Evolutionary conservation across 192 early-diverging fungal species (phyloP), one percentile per base, ranked within the genome.

Genomic region (Linnemannia schmuckeri): DNA sequence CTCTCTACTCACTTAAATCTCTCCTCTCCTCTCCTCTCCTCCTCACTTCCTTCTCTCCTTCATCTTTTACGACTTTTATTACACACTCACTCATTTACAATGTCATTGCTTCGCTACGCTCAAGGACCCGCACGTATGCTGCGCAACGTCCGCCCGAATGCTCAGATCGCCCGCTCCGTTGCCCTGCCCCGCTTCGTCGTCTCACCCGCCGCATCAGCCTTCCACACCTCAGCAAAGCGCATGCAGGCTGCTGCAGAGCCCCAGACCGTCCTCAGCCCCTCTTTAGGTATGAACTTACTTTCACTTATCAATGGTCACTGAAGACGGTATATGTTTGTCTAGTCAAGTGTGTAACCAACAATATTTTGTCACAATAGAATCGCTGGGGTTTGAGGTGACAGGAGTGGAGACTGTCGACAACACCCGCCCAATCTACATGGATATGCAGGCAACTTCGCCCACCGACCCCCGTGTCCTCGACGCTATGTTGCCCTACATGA

Each of bases 401-500:
- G 42, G 77, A 55, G 82, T 92, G 8, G 80, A 89, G 42, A 75
- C 89, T n/a, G 38, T 69, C 13, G 49, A 83, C 63, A 81, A 81
- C 44, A 75, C 79, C 41, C 90, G 94, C 80, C 98, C 98, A 17
- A 96, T 99, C 88, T 99, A 99, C 79, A 93, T 99, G 70, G 98
- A 99, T 82, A 94, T 95, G 85, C 97, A 98, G 89, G 98, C 98
- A 7, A 99, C 98, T 37, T 95, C 95, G 38, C 98, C 97, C 20
- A 94, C 94, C 70, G 98, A 99, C 83, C 97, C 97, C 44, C 94
- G 98, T 33, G 97, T 98, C 12, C 87, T 99, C 18, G 97, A 97
- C 72, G 94, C 94, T 44, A 99, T 99, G 98, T 86, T 98, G 82
- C 98, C 98, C 20, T 98, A 95, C 72, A 93, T 97, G 92, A 98